Conservation (phyloP, 352 stramenopile genomes). For the Albugo candida region DNA sequence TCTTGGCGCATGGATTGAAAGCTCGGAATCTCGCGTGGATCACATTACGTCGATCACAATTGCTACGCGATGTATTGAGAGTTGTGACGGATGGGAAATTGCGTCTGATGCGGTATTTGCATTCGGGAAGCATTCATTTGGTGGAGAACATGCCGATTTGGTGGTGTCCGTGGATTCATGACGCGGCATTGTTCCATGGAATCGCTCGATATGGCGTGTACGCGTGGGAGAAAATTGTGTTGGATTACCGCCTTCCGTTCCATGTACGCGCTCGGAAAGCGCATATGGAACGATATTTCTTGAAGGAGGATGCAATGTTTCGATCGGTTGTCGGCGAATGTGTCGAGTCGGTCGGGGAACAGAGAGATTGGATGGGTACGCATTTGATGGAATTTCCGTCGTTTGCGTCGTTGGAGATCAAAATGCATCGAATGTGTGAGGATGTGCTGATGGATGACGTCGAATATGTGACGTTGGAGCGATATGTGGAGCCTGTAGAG, state of each 20-base stretch:
- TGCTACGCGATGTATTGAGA: constrained; percentile 47
- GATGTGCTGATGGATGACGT: constrained; percentile 1
- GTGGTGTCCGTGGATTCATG: constrained; percentile 80
- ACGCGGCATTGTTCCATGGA: constrained; percentile 52
- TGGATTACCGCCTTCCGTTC: constrained; percentile 57
- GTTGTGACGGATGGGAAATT: constrained; percentile 22
- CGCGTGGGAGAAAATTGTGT: constrained; percentile 42
- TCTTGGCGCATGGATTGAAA: constrained; percentile 67
- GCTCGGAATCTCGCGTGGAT: constrained; percentile 70
- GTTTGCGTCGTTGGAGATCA: constrained; percentile 43
- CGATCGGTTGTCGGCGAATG: constrained; percentile 35
- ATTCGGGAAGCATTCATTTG: constrained; percentile 32
- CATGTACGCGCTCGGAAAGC: constrained; percentile 38
- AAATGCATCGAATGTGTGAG: constrained; percentile 41
- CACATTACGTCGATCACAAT: constrained; percentile 47
- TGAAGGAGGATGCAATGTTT: constrained; percentile 29
- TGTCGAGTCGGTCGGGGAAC: constrained; percentile 25
- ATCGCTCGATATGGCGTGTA: constrained; percentile 63
- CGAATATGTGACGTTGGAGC: background rate
- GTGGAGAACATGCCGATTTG: constrained; percentile 68
- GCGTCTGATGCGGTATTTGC: constrained; percentile 26
- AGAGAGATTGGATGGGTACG: constrained; percentile 35
- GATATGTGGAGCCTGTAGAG: background rate
- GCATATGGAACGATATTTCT: constrained; percentile 57
- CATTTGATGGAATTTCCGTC: constrained; percentile 59